These are phyloP conservation scores for Pistacia integerrima DNA, from an alignment of 345 rosid genomes.

Conservation along the genomic window DNA sequence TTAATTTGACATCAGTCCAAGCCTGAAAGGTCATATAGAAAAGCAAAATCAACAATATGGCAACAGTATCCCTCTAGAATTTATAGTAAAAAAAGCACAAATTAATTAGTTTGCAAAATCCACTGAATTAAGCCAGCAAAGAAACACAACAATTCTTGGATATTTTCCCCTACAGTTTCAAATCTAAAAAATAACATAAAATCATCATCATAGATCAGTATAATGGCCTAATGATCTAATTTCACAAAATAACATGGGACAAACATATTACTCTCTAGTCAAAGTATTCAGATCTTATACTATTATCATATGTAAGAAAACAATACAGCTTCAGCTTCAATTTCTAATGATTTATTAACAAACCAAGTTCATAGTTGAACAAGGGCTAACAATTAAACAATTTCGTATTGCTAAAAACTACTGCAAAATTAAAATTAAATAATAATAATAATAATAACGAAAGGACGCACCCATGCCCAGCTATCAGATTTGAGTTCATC, in stretches of 20 bases:
- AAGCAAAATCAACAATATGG: neutral
- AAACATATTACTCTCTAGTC: too few relatives aligned
- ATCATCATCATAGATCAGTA: too few relatives aligned
- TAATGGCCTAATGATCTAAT: too few relatives aligned
- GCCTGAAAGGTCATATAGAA: slow-evolving; percentile 38
- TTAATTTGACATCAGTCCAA: slow-evolving; percentile 85
- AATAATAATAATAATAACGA: neutral
- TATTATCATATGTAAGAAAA: too few relatives aligned
- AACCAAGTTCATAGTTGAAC: too few relatives aligned
- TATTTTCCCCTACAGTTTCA: too few relatives aligned
- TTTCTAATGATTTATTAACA: too few relatives aligned
- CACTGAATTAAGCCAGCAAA: neutral
- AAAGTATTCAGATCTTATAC: too few relatives aligned
- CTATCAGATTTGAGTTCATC: slow-evolving; percentile 70
- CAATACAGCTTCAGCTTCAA: too few relatives aligned
- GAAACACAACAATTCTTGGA: neutral
- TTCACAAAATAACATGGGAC: too few relatives aligned
- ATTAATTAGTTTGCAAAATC: neutral
- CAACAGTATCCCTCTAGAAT: neutral
- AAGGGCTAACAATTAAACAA: neutral
- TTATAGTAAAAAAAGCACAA: neutral
- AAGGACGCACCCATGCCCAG: slow-evolving; percentile 80
- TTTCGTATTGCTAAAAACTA: too few relatives aligned
- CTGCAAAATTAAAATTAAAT: neutral
- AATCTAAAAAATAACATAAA: too few relatives aligned